These are phyloP conservation scores for Neoarthrinium moseri DNA, from an alignment of 2,329 filamentous ascomycete genomes.

Conservation along the genomic window DNA sequence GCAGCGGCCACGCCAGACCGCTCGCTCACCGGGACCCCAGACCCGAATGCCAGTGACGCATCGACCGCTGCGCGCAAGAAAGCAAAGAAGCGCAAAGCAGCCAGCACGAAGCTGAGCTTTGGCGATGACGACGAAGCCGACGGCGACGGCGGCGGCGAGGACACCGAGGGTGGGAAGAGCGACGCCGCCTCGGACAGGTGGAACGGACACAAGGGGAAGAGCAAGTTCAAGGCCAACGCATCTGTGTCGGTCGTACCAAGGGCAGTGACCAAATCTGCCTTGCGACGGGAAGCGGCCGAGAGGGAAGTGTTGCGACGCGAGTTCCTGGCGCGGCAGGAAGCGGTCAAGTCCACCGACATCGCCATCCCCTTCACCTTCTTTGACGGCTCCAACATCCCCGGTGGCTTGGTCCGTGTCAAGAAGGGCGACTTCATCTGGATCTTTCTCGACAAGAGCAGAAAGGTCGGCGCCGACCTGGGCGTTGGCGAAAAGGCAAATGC, in stretches of 20 bases:
- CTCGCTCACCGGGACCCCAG: conserved; percentile 47
- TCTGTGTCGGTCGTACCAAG: conserved; percentile 68
- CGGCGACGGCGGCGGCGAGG: conserved; percentile 18
- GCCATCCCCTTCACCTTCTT: conserved; percentile 95
- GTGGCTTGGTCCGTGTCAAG: conserved; percentile 80
- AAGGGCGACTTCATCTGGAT: conserved; percentile 94
- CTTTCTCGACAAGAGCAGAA: conserved; percentile 87
- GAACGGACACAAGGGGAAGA: conserved; percentile 26
- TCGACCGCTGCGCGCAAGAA: conserved; percentile 37
- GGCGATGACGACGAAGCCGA: conserved; percentile 61
- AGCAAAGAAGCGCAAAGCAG: conserved; percentile 46
- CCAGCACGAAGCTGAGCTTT: conserved; percentile 59
- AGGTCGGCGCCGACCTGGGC: conserved; percentile 80
- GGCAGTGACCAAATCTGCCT: conserved; percentile 63
- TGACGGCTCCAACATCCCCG: conserved; percentile 86
- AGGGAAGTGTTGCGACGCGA: conserved; percentile 74
- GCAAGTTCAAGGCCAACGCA: conserved; percentile 61
- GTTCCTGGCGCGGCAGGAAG: conserved; percentile 79
- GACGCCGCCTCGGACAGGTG: conserved; percentile 15
- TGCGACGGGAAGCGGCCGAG: conserved; percentile 74
- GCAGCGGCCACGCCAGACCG: conserved; percentile 45
- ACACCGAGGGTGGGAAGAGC: conserved; percentile 21
- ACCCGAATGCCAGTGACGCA: conserved; percentile 34
- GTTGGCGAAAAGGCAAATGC: conserved; percentile 69
- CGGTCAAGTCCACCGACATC: conserved; percentile 85